Evolutionary conservation across 2,329 filamentous ascomycete species (phyloP), one percentile per base, ranked within the genome.

Genomic region (Eutypa lata): DNA sequence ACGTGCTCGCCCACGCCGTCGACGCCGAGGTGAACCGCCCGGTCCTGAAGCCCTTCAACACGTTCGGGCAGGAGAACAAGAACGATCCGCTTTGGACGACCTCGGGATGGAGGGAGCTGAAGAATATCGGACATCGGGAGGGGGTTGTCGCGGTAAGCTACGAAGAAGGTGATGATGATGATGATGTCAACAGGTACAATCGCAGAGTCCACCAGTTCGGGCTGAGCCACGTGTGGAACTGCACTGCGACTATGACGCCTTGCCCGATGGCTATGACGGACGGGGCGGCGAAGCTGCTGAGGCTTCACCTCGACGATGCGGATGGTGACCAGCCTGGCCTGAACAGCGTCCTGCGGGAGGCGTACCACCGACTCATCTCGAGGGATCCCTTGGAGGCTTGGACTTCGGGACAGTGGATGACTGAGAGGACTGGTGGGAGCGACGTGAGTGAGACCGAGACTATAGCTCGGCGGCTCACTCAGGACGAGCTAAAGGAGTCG

Each of bases 331-430:
- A 61, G 18, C 48, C 56, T 19, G 52, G 56, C 1, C 51, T 60
- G 35, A 47, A 56, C 2, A 53, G 56, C 35, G 69, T 78, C 0
- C 69, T 76, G 21, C 57, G 67, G 35, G 66, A 74, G 35, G 72
- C 72, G 1, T 77, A 74, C 58, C 60, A 65, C 7, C 68, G 71
- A n/a, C 65, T 83, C 13, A 74, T 71, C 7, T 74, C 72, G 24
- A 68, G 74, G 2, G 69, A 80, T 37, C 66, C 72, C 0, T 53
- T 59, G 1, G 56, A 65, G 21, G 75, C 74, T 3, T 86, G 82
- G 82, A 85, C 80, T 1, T 81, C 76, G 40, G 82, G 81, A 0
- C 82, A 85, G 60, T 86, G 82, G 82, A 85, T 85, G 81, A 86
- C 82, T 0, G 82, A 85, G 56, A 69, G 82, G 7, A 69, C 74